These are phyloP conservation scores for Aaosphaeria arxii DNA, from an alignment of 2,329 filamentous ascomycete genomes.

Conservation along the genomic window DNA sequence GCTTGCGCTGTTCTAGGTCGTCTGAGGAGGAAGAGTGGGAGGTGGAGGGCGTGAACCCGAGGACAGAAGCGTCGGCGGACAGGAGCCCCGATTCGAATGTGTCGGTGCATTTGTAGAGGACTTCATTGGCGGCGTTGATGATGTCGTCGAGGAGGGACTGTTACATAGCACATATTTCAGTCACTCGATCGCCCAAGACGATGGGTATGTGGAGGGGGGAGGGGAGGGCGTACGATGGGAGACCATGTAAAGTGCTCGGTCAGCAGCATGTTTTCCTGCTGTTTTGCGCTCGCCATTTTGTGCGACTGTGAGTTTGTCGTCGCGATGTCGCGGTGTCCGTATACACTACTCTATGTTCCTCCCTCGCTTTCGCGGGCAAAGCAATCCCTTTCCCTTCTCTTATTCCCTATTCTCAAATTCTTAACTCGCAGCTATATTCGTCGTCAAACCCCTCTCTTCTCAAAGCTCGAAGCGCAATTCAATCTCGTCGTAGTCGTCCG, in stretches of 20 bases:
- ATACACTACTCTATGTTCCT: too few relatives aligned
- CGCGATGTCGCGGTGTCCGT: too few relatives aligned
- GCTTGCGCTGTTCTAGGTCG: slow-evolving; percentile 50
- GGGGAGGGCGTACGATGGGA: slow-evolving; percentile 65
- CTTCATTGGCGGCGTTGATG: slow-evolving; percentile 92
- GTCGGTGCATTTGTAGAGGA: slow-evolving; percentile 85
- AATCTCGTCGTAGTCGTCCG: too few relatives aligned
- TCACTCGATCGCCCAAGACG: too few relatives aligned
- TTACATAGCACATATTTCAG: not conserved
- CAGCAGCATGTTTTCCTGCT: slow-evolving; percentile 61
- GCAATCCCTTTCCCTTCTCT: too few relatives aligned
- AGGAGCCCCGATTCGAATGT: slow-evolving; percentile 82
- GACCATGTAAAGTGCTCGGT: slow-evolving; percentile 97
- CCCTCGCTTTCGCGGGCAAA: too few relatives aligned
- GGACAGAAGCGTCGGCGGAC: slow-evolving; percentile 66
- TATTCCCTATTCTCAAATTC: too few relatives aligned
- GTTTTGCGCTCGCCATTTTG: slow-evolving; percentile 43
- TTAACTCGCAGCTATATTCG: too few relatives aligned
- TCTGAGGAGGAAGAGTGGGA: slow-evolving; percentile 44
- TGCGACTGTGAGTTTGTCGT: too few relatives aligned
- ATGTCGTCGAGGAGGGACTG: slow-evolving; percentile 96
- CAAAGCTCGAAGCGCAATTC: too few relatives aligned
- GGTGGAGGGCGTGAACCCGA: slow-evolving; percentile 68
- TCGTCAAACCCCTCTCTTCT: too few relatives aligned
- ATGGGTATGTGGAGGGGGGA: too few relatives aligned